phyloP scores from a whole-genome alignment of 2,329 filamentous ascomycete species.

The Cordyceps fumosorosea region DNA sequence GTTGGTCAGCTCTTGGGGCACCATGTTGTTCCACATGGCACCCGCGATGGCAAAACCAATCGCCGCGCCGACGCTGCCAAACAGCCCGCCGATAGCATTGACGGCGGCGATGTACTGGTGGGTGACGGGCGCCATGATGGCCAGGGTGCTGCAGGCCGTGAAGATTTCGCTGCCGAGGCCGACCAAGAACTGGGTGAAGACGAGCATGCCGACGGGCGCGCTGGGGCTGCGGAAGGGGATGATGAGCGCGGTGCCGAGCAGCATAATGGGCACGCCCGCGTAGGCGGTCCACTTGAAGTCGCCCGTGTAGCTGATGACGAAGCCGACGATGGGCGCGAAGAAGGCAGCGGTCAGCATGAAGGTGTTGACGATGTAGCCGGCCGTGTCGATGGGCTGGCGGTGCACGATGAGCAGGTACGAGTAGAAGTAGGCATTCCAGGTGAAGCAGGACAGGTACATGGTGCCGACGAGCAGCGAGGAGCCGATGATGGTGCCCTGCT shows the following conservation, averaged over 20 bases:
- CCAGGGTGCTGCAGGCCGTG: constrained; percentile 42
- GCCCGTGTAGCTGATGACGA: constrained; percentile 38
- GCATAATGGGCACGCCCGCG: constrained; percentile 32
- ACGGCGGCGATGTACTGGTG: constrained; percentile 52
- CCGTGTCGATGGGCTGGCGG: constrained; percentile 28
- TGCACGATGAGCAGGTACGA: constrained; percentile 45
- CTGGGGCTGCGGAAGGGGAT: constrained; percentile 35
- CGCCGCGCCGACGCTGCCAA: constrained; percentile 51
- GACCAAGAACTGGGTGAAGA: constrained; percentile 52
- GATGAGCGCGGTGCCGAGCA: constrained; percentile 37
- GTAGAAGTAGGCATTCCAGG: constrained; percentile 43
- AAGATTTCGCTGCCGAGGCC: constrained; percentile 37
- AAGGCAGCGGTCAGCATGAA: constrained; percentile 41
- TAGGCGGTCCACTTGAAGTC: constrained; percentile 39
- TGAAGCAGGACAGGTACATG: constrained; percentile 35
- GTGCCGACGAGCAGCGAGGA: constrained; percentile 33
- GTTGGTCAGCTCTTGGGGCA: constrained; percentile 35
- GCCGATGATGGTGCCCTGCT: constrained; percentile 42
- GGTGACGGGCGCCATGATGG: constrained; percentile 47
- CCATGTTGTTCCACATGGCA: constrained; percentile 53
- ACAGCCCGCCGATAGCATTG: constrained; percentile 52
- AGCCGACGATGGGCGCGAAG: constrained; percentile 39
- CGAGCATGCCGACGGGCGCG: constrained; percentile 37
- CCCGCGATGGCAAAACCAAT: constrained; percentile 53
- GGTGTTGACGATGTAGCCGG: constrained; percentile 38